A percentile compares a stretch with the other conserved stretches of the same genome.
Evolutionary conservation across 2,329 filamentous ascomycete species (phyloP).

Genomic region (Scolecobasidium constrictum): DNA sequence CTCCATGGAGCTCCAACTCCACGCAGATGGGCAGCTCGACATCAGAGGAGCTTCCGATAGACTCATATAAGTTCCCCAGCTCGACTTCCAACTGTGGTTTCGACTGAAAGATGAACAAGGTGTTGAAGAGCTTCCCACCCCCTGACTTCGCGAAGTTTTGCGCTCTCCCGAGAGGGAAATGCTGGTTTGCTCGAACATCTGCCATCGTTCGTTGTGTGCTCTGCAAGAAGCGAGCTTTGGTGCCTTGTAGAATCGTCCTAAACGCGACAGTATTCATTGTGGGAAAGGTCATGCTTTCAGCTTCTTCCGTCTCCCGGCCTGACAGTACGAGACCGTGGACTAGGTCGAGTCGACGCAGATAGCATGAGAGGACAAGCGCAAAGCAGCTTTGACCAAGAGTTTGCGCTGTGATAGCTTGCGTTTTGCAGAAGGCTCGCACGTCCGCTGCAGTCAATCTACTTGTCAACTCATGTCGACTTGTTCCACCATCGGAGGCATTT

Average conservation of each 20-base stretch:
- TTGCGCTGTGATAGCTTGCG: slow-evolving; percentile 60
- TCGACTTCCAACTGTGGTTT: slow-evolving; percentile 24
- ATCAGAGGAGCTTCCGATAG: slow-evolving; percentile 51
- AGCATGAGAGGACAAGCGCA: slow-evolving; percentile 57
- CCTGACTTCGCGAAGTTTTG: slow-evolving; percentile 39
- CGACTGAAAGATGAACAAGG: slow-evolving; percentile 57
- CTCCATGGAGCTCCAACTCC: slow-evolving; percentile 58
- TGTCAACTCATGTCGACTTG: slow-evolving; percentile 34
- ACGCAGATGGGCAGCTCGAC: slow-evolving; percentile 76
- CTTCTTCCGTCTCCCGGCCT: slow-evolving; percentile 65
- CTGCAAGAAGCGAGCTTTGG: slow-evolving; percentile 49
- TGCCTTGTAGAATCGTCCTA: slow-evolving; percentile 62
- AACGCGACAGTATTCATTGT: slow-evolving; percentile 86
- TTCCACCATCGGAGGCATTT: slow-evolving; percentile 11
- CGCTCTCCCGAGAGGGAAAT: slow-evolving; percentile 64
- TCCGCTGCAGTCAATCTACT: slow-evolving; percentile 32
- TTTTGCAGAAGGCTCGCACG: slow-evolving; percentile 52
- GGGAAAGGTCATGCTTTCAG: slow-evolving; percentile 64
- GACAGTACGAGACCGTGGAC: slow-evolving; percentile 76
- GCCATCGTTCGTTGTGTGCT: slow-evolving; percentile 64
- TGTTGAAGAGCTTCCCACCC: slow-evolving; percentile 46
- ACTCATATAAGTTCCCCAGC: slow-evolving; percentile 42
- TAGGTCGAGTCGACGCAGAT: slow-evolving; percentile 57
- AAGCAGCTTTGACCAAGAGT: slow-evolving; percentile 67
- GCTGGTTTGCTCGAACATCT: slow-evolving; percentile 58